phyloP scores from a whole-genome alignment of 2,329 filamentous ascomycete species.

The Onygena corvina region DNA sequence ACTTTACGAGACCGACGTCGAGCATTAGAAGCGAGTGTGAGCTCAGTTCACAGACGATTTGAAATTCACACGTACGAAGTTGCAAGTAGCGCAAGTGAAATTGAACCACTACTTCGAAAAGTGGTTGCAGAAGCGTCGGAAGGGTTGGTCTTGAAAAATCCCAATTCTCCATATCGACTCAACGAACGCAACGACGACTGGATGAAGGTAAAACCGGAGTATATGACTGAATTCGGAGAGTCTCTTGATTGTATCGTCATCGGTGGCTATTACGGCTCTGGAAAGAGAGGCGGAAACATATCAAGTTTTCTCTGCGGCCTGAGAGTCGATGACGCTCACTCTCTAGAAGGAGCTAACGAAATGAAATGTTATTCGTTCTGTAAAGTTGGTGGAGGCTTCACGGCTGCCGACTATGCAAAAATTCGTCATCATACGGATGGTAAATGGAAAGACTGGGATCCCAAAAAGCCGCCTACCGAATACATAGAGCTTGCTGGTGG shows the following conservation, averaged over 20 bases:
- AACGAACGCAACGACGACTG: conserved; percentile 90
- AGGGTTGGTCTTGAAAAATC: conserved; percentile 88
- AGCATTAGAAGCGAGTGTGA: conserved; percentile 61
- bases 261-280: conserved; percentile 85
- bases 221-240: conserved; percentile 94
- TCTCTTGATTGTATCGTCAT: conserved; percentile 80
- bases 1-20: conserved; percentile 67
- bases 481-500: conserved; percentile 74
- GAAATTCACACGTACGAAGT: conserved; percentile 66
- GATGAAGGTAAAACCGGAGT: conserved; percentile 98
- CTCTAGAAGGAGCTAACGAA: conserved; percentile 43
- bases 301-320: conserved; percentile 88
- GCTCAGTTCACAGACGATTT: conserved; percentile 58
- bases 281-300: conserved; percentile 66
- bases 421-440: conserved; percentile 75
- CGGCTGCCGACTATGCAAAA: conserved; percentile 68
- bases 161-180: conserved; percentile 69
- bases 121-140: conserved; percentile 81
- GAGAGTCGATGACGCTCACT: conserved; percentile 57
- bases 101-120: conserved; percentile 66
- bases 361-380: conserved; percentile 89
- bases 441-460: conserved; percentile 83
- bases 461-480: conserved; percentile 59
- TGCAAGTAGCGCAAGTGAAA: conserved; percentile 55
- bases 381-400: conserved; percentile 93